Base-by-base conservation (phyloP, 805 yeast species). In the Ogataea philodendri region DNA sequence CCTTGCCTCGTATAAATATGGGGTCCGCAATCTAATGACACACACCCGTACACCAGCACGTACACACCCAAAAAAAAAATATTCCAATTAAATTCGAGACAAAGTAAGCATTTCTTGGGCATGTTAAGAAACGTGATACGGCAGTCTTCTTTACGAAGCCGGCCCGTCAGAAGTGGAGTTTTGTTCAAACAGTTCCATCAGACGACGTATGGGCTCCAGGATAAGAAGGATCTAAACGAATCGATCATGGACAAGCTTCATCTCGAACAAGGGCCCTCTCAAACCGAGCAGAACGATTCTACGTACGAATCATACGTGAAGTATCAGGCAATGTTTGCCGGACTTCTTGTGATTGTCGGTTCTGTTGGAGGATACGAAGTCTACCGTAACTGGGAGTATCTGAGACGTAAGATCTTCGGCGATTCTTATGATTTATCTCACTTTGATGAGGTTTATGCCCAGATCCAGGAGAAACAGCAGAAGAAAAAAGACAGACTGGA, bases 241-340 rank as follows among this genome's bases (percentile, higher is more conserved):
- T 29, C 26, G 6, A 15, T 23, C 13, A 26, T 25, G 15, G 27
- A 29, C n/a, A 22, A 14, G 15, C n/a, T 35, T 10, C 25, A 23
- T 25, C 9, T 25, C 5, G 38, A 32, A 13, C 18, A 15, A 7
- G 22, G 19, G 15, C 31, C 30, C 5, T 19, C 29, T 9, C 37
- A 44, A 17, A 32, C 29, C 15, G 39, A 39, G 17, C 41, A 41
- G 11, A 11, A 29, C 7, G 30, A 32, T 1, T 43, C 39, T 44
- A 62, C 61, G 15, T 62, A 57, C 41, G 77, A 73, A 48, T 45
- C 60, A 34, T 56, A 55, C 23, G 72, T 72, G 48, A 60, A 70
- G 33, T 40, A 69, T 32, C 69, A 70, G 44, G 77, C 74, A 0
- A 48, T 67, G 3, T 59, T 62, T 1, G 48, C 63, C 10, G 82